Conservation (phyloP, 805 yeast genomes). For the Candida sphagnicola region DNA sequence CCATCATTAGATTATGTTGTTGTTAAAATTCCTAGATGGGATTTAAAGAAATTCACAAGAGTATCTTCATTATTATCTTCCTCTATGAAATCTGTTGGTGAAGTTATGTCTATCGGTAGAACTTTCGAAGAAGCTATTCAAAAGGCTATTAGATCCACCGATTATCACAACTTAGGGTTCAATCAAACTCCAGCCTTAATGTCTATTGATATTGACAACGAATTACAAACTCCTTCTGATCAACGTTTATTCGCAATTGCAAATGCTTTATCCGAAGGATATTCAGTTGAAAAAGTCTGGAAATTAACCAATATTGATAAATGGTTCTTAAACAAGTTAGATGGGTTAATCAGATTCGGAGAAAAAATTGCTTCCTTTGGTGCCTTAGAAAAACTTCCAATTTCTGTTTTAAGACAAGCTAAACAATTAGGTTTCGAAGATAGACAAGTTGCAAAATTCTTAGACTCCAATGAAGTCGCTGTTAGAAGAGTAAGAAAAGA, state of each 20-base stretch:
- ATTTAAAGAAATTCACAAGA: conserved; percentile 89
- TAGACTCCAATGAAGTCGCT: conserved; percentile 88
- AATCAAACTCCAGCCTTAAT: conserved; percentile 76
- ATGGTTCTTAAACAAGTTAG: conserved; percentile 91
- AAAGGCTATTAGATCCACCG: conserved; percentile 95
- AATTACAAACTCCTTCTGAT: conserved; percentile 95
- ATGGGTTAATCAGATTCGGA: conserved; percentile 70
- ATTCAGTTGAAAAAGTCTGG: conserved; percentile 91
- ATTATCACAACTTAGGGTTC: conserved; percentile 94
- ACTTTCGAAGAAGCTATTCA: conserved; percentile 97
- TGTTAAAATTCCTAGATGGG: conserved; percentile 99
- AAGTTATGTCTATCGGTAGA: conserved; percentile 96
- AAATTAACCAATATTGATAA: conserved; percentile 86
- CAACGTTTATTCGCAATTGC: conserved; percentile 96
- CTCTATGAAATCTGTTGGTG: conserved; percentile 98
- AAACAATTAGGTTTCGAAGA: conserved; percentile 97
- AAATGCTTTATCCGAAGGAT: conserved; percentile 85
- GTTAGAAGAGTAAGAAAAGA: conserved; percentile 86
- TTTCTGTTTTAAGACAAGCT: conserved; percentile 68
- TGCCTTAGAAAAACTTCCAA: conserved; percentile 58
- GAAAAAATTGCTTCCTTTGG: conserved; percentile 55
- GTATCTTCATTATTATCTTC: conserved; percentile 86
- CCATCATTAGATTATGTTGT: conserved; percentile 97
- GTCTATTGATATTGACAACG: conserved; percentile 89
- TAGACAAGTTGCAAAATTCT: conserved; percentile 88